Evolutionary conservation across 257 asterid genomes (phyloP).

Genomic region (Solanum virginianum): DNA sequence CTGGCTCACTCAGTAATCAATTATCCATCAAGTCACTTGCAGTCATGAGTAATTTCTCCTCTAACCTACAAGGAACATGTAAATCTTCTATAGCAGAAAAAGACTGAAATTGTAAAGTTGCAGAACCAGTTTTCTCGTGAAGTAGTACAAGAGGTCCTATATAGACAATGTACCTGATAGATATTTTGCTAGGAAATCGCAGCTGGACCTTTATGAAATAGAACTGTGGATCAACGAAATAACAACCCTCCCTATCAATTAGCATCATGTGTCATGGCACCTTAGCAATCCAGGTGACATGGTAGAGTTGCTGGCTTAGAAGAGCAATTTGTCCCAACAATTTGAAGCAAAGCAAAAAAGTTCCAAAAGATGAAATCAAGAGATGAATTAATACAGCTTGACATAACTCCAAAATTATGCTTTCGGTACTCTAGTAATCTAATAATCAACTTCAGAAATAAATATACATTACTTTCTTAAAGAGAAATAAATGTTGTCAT

Average conservation of each 20-base stretch:
- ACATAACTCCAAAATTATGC: not conserved
- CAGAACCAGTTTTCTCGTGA: not conserved
- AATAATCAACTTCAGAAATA: not conserved
- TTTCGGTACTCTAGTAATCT: not conserved
- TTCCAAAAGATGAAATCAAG: not conserved
- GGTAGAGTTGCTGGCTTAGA: slow-evolving; percentile 1
- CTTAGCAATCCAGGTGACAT: not conserved
- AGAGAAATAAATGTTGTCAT: not conserved
- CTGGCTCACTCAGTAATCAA: not conserved
- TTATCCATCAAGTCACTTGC: slow-evolving; percentile 2
- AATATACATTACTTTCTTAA: not conserved
- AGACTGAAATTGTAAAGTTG: not conserved
- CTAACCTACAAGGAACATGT: not conserved
- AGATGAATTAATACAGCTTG: not conserved
- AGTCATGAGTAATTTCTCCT: not conserved
- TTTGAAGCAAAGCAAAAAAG: not conserved
- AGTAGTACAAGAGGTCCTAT: not conserved
- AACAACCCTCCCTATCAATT: too few species aligned
- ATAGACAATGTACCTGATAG: not conserved
- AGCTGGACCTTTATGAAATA: not conserved
- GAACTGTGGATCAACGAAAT: too few species aligned
- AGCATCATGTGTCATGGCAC: not conserved
- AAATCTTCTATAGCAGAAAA: not conserved
- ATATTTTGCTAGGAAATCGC: slow-evolving; percentile 5
- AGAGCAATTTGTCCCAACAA: slow-evolving; percentile 4